Base-by-base conservation (phyloP, 1,139 yeast genomes). In the Candida neerlandica region DNA sequence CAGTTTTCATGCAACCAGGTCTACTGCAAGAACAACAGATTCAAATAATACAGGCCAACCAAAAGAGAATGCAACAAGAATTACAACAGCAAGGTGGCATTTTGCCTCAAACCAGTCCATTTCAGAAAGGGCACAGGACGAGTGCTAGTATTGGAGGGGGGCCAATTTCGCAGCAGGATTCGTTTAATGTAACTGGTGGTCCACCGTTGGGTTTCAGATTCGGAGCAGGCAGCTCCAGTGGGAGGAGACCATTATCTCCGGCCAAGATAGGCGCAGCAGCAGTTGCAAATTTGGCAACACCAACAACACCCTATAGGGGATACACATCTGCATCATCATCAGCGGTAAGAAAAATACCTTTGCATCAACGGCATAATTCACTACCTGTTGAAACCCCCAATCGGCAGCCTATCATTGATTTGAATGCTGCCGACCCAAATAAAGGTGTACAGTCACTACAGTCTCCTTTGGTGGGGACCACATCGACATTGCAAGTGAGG, bases 181-280 rank as follows among this genome's bases (percentile, higher is more conserved):
- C 56, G 2, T 53, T 62, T 44, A 67, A 61, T 52, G 65, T 72
- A 37, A 62, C 64, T 46, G 58, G 67, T 11, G 66, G 68, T 16
- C 71, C 77, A 2, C 78, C 80, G 42, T 60, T 66, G 37, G 67
- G 65, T 37, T 79, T 67, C 57, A 64, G 70, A 46, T 77, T 78
- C 60, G 82, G 82, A 1, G 65, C 73, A 9, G 65, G 67, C 4
- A 50, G 58, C 6, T 44, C 52, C 26, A 5, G 56, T 11, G 42
- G 47, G 41, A 37, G 35, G 19, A 45, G 69, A 46, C 63, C 71
- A 18, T 47, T 78, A 26, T 85, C 90, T 1, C 92, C 92, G 0
- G 88, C 90, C 0, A 83, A 84, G 58, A 74, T 85, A 10, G 91
- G 91, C 1, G 90, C 90, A 1, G 81, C 79, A 21, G 89, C 90